phyloP scores from a whole-genome alignment of 805 yeast species.

The Millerozyma acaciae region DNA sequence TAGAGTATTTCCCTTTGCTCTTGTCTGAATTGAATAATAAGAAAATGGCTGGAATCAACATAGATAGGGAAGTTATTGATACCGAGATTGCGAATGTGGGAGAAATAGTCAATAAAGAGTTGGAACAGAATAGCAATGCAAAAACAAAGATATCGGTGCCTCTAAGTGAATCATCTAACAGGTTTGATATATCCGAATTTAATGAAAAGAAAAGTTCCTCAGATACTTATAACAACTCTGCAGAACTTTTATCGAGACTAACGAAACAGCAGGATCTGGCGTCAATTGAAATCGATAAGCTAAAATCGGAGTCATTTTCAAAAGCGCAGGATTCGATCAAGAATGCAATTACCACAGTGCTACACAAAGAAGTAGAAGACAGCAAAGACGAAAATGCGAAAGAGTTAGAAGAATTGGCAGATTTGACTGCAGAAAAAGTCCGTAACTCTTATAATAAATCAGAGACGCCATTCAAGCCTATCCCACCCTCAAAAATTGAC shows the following conservation, averaged over 20 bases:
- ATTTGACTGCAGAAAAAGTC: conserved; percentile 16
- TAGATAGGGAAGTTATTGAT: too few species aligned
- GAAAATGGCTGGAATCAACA: too few species aligned
- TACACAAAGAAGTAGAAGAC: conserved; percentile 13
- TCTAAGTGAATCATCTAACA: conserved; percentile 6
- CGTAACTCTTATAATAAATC: conserved; percentile 11
- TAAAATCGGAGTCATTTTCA: conserved; percentile 13
- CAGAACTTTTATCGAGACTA: conserved; percentile 12
- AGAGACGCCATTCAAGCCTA: not conserved
- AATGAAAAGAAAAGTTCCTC: conserved; percentile 4
- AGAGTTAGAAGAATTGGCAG: conserved; percentile 12
- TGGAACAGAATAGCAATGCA: too few species aligned
- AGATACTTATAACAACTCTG: conserved; percentile 15
- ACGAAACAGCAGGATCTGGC: conserved; percentile 8
- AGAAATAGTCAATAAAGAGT: not conserved
- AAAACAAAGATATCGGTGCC: conserved; percentile 2
- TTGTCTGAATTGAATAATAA: conserved; percentile 15
- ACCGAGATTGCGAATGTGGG: too few species aligned
- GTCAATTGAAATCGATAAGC: conserved; percentile 6
- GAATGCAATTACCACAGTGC: conserved; percentile 22
- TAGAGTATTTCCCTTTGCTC: too few species aligned
- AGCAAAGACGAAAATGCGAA: conserved; percentile 8
- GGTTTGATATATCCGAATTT: conserved; percentile 19
- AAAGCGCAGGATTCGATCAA: conserved; percentile 14
- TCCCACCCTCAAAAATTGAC: conserved; percentile 5